Evolutionary conservation across 2,329 filamentous ascomycete species (phyloP).

Genomic region (Coniosporium tulheliwenetii): DNA sequence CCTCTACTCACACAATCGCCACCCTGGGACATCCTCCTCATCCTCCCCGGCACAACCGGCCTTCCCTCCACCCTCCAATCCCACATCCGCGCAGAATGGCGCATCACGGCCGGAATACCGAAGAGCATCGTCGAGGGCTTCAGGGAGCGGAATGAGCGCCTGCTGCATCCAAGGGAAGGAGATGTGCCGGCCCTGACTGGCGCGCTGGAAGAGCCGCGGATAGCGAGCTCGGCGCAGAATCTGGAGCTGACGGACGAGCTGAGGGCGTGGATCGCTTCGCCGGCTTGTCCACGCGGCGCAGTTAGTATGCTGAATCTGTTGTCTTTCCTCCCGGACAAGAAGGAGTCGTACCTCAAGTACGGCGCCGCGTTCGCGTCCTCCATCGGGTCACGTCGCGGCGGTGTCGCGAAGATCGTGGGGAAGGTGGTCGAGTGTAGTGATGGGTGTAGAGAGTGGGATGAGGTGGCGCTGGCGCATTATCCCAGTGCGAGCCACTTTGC

Average conservation of each 20-base stretch:
- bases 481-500: slow-evolving; percentile 45
- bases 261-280: slow-evolving; percentile 30
- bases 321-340: slow-evolving; percentile 33
- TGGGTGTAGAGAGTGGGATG: slow-evolving; percentile 35
- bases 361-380: slow-evolving; percentile 34
- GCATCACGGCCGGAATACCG: slow-evolving; percentile 26
- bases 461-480: slow-evolving; percentile 50
- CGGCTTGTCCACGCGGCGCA: slow-evolving; percentile 19
- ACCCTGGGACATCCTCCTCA: slow-evolving; percentile 33
- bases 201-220: slow-evolving; percentile 13
- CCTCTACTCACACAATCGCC: slow-evolving; percentile 24
- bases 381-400: slow-evolving; percentile 38
- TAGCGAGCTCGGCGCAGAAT: slow-evolving; percentile 25
- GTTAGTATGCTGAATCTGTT: slow-evolving; percentile 51
- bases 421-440: slow-evolving; percentile 28
- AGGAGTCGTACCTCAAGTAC: slow-evolving; percentile 40
- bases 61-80: slow-evolving; percentile 5
- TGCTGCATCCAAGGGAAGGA: slow-evolving; percentile 20
- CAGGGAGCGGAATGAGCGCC: slow-evolving; percentile 16
- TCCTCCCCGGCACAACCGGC: slow-evolving; percentile 17
- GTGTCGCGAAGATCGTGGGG: slow-evolving; percentile 45
- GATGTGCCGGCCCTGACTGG: slow-evolving; percentile 21
- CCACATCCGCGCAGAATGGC: slow-evolving; percentile 14
- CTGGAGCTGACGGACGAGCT: slow-evolving; percentile 40
- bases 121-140: slow-evolving; percentile 23